phyloP scores from a whole-genome alignment of 129 eudicot species.

The Chrysanthemum lavandulifolium region DNA sequence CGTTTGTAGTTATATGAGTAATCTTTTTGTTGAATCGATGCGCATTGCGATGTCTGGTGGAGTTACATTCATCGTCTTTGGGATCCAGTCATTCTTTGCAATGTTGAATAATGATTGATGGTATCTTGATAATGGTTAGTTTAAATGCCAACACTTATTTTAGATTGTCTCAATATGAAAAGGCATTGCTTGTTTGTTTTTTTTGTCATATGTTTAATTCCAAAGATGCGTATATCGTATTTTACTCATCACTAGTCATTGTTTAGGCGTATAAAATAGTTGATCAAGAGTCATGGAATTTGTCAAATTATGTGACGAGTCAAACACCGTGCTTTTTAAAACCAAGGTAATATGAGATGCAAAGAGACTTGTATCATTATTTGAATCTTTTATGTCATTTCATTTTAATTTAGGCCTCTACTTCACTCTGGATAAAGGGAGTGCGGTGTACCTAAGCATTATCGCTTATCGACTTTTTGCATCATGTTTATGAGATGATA shows the following conservation, averaged over 20 bases:
- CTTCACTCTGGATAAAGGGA: not conserved
- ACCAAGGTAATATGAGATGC: not conserved
- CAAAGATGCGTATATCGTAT: not conserved
- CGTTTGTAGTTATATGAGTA: not conserved
- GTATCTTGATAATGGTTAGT: constrained; percentile 22
- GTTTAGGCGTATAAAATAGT: not conserved
- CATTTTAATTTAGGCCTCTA: too few species aligned
- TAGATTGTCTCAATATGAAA: not conserved
- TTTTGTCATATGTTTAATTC: not conserved
- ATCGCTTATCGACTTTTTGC: not conserved
- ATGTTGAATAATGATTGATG: constrained; percentile 45
- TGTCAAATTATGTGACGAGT: not conserved
- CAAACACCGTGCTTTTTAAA: not conserved
- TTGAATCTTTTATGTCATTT: not conserved
- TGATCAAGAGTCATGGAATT: not conserved
- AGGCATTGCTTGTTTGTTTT: too few species aligned
- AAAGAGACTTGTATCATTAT: not conserved
- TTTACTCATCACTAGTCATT: not conserved
- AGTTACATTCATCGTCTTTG: constrained; percentile 79
- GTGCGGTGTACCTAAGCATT: not conserved
- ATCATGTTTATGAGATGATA: constrained; percentile 21
- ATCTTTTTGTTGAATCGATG: constrained; percentile 10
- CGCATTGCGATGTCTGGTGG: constrained; percentile 91
- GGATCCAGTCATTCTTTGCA: constrained; percentile 84
- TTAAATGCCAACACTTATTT: not conserved